Base-by-base conservation (phyloP, 139 green algal species). In the Chlorella sp. region DNA sequence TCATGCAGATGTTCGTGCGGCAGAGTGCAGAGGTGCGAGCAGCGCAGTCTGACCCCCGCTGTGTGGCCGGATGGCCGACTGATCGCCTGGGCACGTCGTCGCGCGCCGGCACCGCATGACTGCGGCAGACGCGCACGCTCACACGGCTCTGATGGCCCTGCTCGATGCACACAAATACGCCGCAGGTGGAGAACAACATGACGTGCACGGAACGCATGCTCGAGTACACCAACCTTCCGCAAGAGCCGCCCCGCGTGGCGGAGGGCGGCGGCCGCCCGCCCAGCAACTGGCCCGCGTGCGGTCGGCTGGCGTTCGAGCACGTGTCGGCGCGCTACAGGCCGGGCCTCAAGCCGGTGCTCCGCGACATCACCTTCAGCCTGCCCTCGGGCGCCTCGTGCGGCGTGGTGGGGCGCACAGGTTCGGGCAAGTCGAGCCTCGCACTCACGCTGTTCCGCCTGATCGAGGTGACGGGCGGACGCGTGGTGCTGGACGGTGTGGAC, bases 131-230 rank as follows among this genome's bases (percentile, higher is more conserved):
- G n/a, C n/a, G n/a, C n/a, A n/a, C n/a, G n/a, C n/a, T n/a, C n/a
- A n/a, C n/a, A n/a, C n/a, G n/a, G n/a, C n/a, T n/a, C n/a, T n/a
- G n/a, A n/a, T n/a, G n/a, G n/a, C n/a, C n/a, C n/a, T n/a, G n/a
- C n/a, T n/a, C n/a, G n/a, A n/a, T n/a, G n/a, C n/a, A n/a, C n/a
- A n/a, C n/a, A n/a, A n/a, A n/a, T 55, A 17, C 17, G 55, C 55
- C 24, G 55, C 55, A 94, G 74, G 77, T 91, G 29, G 89, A 95
- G 74, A 95, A 93, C 80, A 77, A 83, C 72, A 95, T 97, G 89
- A 96, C 88, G 6, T 78, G 49, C 31, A 89, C 91, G 31, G 93
- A 97, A 77, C 80, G 93, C 23, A 81, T 94, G 78, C 74, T 94
- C 29, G 80, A 88, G 32, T 97, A 97, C 75, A 90, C 82, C 2